These are phyloP conservation scores for Nakazawaea sp. DNA, from an alignment of 805 yeast species.

Conservation along the genomic window DNA sequence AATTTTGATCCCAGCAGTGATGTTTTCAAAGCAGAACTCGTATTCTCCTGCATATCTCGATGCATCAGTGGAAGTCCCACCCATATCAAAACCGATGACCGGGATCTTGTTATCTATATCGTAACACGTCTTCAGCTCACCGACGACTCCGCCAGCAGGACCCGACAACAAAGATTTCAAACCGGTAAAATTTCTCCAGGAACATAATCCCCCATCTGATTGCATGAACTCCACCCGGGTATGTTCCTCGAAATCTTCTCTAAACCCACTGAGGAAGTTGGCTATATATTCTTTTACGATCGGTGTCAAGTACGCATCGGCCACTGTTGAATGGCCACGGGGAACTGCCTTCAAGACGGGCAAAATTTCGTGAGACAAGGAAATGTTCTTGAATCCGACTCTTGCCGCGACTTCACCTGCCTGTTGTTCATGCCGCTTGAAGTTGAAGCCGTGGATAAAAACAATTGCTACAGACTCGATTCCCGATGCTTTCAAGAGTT, in stretches of 20 bases:
- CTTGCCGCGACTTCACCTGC: constrained; percentile 23
- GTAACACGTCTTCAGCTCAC: constrained; percentile 44
- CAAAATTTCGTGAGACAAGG: constrained; percentile 24
- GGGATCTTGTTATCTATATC: constrained; percentile 22
- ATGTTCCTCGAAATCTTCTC: constrained; percentile 17
- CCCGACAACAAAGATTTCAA: constrained; percentile 47
- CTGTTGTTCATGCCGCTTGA: constrained; percentile 24
- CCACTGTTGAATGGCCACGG: constrained; percentile 28
- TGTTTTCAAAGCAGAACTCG: constrained; percentile 18
- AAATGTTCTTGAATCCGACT: constrained; percentile 16
- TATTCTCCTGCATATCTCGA: constrained; percentile 41
- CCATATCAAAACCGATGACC: constrained; percentile 29
- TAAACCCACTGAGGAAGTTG: constrained; percentile 24
- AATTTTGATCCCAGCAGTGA: constrained; percentile 21
- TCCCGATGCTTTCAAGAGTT: constrained; percentile 10
- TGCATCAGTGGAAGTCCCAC: constrained; percentile 37
- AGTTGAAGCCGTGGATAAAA: constrained; percentile 30
- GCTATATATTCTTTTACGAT: constrained; percentile 26
- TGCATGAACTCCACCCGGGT: constrained; percentile 46
- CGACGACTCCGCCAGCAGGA: constrained; percentile 59
- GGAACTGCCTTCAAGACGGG: constrained; percentile 27
- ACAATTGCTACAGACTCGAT: constrained; percentile 27
- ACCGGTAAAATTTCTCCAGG: constrained; percentile 45
- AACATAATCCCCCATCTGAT: constrained; percentile 49
- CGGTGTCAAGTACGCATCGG: constrained; percentile 32